These are phyloP conservation scores for Multifurca ochricompacta DNA, from an alignment of 768 basidiomycete genomes.

Conservation along the genomic window DNA sequence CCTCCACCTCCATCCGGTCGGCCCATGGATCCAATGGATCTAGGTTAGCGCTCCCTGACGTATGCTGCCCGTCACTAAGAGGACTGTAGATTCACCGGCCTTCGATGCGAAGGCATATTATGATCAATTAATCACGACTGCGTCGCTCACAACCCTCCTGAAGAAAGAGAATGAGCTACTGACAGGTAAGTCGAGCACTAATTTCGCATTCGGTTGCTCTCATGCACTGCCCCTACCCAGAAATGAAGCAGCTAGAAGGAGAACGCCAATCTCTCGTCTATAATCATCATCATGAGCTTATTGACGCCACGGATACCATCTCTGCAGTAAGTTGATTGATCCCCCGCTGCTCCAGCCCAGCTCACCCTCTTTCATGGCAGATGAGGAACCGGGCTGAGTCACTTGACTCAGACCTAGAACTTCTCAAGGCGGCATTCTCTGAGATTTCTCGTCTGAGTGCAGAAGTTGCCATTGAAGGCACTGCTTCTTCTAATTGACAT, in stretches of 20 bases:
- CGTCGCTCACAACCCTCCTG: conserved; percentile 62
- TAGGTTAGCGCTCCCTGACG: conserved; percentile 40
- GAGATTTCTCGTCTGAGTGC: conserved; percentile 76
- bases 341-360: not conserved
- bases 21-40: conserved; percentile 69
- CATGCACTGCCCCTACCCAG: conserved; percentile 31
- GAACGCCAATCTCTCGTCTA: conserved; percentile 90
- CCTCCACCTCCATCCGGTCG: conserved; percentile 55
- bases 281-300: conserved; percentile 92
- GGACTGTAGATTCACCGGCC: conserved; percentile 56
- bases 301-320: conserved; percentile 89
- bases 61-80: conserved; percentile 1
- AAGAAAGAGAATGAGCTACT: conserved; percentile 79
- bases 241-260: conserved; percentile 80
- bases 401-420: conserved; percentile 76
- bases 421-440: conserved; percentile 71
- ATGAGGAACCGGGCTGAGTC: conserved; percentile 86
- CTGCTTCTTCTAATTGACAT: not conserved
- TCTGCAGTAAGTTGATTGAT: conserved; percentile 48
- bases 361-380: conserved; percentile 32
- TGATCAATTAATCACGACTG: conserved; percentile 76
- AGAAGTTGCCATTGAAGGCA: conserved; percentile 49
- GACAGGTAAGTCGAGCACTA: conserved; percentile 37
- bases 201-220: not conserved
- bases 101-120: conserved; percentile 84